Evolutionary conservation across 2,329 filamentous ascomycete genomes (phyloP), one percentile per base, ranked within the genome.

Genomic region (Fusarium virguliforme): DNA sequence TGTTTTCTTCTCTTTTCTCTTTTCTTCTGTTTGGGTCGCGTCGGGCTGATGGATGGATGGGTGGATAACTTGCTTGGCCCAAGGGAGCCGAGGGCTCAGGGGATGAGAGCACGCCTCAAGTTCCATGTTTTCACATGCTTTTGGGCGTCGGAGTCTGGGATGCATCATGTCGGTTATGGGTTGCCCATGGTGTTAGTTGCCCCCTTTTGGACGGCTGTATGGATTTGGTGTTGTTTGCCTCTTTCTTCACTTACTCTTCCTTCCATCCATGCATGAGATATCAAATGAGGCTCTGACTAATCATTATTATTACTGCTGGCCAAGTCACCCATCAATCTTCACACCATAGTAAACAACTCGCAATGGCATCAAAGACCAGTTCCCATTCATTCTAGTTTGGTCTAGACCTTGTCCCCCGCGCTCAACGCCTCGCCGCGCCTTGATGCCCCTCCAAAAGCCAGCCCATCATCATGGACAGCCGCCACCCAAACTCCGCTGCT

Each of bases 351-450:
- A 9, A 2, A 58, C 30, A 59, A 30, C 26, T n/a, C 28, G 9
- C 13, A 32, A 55, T 64, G 34, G 43, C 28, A 51, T 12, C 35
- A 59, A 60, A 58, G 60, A 65, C 54, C 66, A 60, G 22, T 71
- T 54, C 41, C 46, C 61, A 60, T 71, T 71, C 70, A 72, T 70
- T 72, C 70, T 73, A 72, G 60, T 65, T 18, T 63, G 56, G 48
- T 66, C 59, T 67, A 65, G 38, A 54, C 59, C 56, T 68, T 34
- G 43, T 55, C 60, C 35, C 57, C 10, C 24, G 22, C 57, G 22
- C 30, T 34, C 53, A 64, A 68, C 35, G 40, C 59, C 56, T 58
- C 35, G 35, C 57, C 26, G 50, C 30, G n/a, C 34, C 43, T 61
- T 28, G 43, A 53, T 34, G 22, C 41, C 46, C 22, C 15, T 53